phyloP scores from a whole-genome alignment of 768 basidiomycete species.

The Pulveroboletus sp. region DNA sequence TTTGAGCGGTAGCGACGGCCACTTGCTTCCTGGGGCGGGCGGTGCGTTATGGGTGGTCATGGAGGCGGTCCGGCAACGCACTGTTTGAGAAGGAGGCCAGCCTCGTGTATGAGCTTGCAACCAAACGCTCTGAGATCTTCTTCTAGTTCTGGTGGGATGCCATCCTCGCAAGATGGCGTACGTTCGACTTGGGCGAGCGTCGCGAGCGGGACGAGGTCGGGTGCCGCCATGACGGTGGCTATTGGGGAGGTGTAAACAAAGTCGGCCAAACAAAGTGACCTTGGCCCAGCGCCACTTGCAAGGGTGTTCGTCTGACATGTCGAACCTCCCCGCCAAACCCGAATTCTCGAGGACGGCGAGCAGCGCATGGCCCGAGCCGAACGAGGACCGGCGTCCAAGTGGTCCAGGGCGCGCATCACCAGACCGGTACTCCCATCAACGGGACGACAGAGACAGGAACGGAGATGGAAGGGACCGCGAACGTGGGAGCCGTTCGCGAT shows the following conservation, averaged over 20 bases:
- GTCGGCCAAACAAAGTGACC: slow-evolving; percentile 18
- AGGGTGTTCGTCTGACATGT: too few relatives aligned
- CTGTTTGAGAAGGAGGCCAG: slow-evolving; percentile 88
- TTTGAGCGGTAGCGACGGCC: slow-evolving; percentile 93
- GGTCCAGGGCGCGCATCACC: slow-evolving; percentile 20
- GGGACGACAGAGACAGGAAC: slow-evolving; percentile 26
- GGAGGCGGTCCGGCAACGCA: slow-evolving; percentile 35
- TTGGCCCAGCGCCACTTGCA: too few relatives aligned
- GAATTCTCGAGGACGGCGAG: slow-evolving; percentile 22
- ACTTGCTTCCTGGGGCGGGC: slow-evolving; percentile 76
- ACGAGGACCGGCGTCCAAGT: slow-evolving; percentile 21
- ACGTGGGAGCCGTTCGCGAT: slow-evolving; percentile 15
- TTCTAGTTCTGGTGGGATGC: slow-evolving; percentile 75
- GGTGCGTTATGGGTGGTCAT: slow-evolving; percentile 7
- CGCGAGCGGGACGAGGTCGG: slow-evolving; percentile 74
- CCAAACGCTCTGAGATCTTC: slow-evolving; percentile 87
- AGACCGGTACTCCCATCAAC: slow-evolving; percentile 19
- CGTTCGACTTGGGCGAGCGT: slow-evolving; percentile 71
- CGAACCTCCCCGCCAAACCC: slow-evolving; percentile 30
- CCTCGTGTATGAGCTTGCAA: slow-evolving; percentile 92
- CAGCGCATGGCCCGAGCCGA: slow-evolving; percentile 14
- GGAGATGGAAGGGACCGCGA: slow-evolving; percentile 21
- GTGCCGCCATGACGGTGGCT: slow-evolving; percentile 33
- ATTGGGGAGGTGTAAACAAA: slow-evolving; percentile 3
- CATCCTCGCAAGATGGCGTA: slow-evolving; percentile 80